Evolutionary conservation across 768 basidiomycete species (phyloP).

Genomic region (Scleroderma bovista): DNA sequence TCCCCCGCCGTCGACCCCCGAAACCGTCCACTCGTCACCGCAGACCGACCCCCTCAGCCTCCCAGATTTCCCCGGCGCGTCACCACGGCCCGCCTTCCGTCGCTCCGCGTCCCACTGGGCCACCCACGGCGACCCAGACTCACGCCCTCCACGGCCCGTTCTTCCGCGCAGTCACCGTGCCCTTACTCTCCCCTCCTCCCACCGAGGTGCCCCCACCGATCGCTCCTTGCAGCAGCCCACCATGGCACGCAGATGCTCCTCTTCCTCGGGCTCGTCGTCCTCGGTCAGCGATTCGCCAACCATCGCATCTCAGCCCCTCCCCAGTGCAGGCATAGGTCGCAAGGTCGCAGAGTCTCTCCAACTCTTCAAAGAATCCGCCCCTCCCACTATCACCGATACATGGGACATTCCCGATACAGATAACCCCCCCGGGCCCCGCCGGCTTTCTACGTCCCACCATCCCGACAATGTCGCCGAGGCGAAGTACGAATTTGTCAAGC

Average conservation of each 20-base stretch:
- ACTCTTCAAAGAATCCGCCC: conserved; percentile 72
- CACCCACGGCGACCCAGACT: conserved; percentile 35
- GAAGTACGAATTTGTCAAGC: conserved; percentile 76
- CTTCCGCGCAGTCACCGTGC: conserved; percentile 22
- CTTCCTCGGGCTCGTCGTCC: conserved; percentile 14
- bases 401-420: conserved; percentile 21
- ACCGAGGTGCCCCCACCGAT: conserved; percentile 16
- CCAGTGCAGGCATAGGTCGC: conserved; percentile 53
- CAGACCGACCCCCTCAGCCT: conserved; percentile 21
- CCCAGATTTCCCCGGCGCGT: conserved; percentile 21
- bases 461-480: conserved; percentile 56
- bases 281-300: conserved; percentile 4
- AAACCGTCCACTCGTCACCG: conserved; percentile 37
- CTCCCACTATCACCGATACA: conserved; percentile 22
- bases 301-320: conserved; percentile 8
- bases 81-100: conserved; percentile 3
- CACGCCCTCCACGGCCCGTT: conserved; percentile 17
- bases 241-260: conserved; percentile 29
- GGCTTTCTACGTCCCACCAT: conserved; percentile 32
- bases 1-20: conserved; percentile 41
- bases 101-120: conserved; percentile 27
- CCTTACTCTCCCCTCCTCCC: conserved; percentile 28
- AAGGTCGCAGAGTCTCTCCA: conserved; percentile 81
- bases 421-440: conserved; percentile 24
- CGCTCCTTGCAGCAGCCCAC: conserved; percentile 24